Base-by-base conservation (phyloP, 2,329 filamentous ascomycete genomes). In the Diplodia seriata region DNA sequence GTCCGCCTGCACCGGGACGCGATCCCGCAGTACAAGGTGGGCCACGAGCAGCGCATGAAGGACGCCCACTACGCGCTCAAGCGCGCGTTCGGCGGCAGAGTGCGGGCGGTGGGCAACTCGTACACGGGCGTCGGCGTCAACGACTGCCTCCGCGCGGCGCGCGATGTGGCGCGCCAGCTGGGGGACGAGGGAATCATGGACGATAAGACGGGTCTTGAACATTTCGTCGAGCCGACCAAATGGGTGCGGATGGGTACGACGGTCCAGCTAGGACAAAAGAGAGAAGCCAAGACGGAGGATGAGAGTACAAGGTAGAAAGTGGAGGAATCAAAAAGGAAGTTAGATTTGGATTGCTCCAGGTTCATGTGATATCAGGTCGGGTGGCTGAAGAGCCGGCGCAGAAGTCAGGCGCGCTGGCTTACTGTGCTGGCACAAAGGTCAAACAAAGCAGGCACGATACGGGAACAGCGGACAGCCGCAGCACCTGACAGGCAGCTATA, bases 11-110 rank as follows among this genome's bases (percentile, higher is more conserved):
- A 89, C 67, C 81, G 82, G 69, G 85, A 95, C 70, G 97, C 93
- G 76, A 95, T 99, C 71, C 94, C 95, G 12, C 95, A 99, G 80
- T 96, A 97, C 77, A 86, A 85, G 0, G 89, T 97, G 1, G 93
- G 93, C 43, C 94, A 98, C 78, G 79, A 86, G 31, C 78, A 82
- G 9, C 85, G 86, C 69, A 87, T 96, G 82, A 80, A 79, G 26
- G 75, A 77, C 1, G 86, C 89, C 1, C 84, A 89, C 72, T 73
- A 79, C 2, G 82, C 89, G 64, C 82, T 92, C 5, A 75, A 79
- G 38, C 69, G 80, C 3, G 79, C 81, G 5, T 96, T 89, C 76
- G 77, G 83, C 9, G 88, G 90, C 15, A 82, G 85, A 14, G 80
- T 97, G 33, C 85, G 88, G 68, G 89, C 95, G 9, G 82, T 82